phyloP scores from a whole-genome alignment of 768 basidiomycete species.

The Tylopilus felleus region DNA sequence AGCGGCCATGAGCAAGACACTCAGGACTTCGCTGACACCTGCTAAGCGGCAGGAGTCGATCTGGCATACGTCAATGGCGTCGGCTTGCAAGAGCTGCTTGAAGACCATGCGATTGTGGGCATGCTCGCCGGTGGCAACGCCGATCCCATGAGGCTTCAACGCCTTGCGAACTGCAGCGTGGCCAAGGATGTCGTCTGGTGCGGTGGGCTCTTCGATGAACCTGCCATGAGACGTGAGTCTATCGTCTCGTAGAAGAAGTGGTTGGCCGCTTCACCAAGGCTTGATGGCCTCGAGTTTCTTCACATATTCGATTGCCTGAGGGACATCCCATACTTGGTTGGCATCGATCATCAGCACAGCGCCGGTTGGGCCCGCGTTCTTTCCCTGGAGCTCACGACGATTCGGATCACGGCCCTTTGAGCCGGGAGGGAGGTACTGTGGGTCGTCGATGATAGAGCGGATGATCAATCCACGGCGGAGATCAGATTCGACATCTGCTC shows the following conservation, averaged over 20 bases:
- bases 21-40: constrained; percentile 93
- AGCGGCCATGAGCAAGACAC: constrained; percentile 88
- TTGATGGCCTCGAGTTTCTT: constrained; percentile 72
- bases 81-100: constrained; percentile 91
- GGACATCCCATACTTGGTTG: constrained; percentile 96
- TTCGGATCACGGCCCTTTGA: constrained; percentile 55
- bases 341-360: constrained; percentile 96
- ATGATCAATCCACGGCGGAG: constrained; percentile 85
- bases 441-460: constrained; percentile 93
- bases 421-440: constrained; percentile 68
- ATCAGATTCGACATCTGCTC: constrained; percentile 77
- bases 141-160: constrained; percentile 78
- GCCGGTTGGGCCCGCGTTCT: constrained; percentile 94
- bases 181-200: constrained; percentile 90
- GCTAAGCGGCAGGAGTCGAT: constrained; percentile 94
- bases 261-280: constrained; percentile 61
- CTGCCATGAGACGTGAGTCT: constrained; percentile 32
- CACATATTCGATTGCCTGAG: constrained; percentile 90
- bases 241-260: not conserved
- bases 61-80: constrained; percentile 93
- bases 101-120: constrained; percentile 96
- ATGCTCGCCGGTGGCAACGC: constrained; percentile 95
- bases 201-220: constrained; percentile 98
- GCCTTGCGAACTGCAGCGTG: constrained; percentile 83
- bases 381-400: constrained; percentile 64